A percentile compares a stretch with the other conserved stretches of the same genome.
Evolutionary conservation across 2,329 filamentous ascomycete genomes (phyloP).

Genomic region (Aureobasidium sp.): DNA sequence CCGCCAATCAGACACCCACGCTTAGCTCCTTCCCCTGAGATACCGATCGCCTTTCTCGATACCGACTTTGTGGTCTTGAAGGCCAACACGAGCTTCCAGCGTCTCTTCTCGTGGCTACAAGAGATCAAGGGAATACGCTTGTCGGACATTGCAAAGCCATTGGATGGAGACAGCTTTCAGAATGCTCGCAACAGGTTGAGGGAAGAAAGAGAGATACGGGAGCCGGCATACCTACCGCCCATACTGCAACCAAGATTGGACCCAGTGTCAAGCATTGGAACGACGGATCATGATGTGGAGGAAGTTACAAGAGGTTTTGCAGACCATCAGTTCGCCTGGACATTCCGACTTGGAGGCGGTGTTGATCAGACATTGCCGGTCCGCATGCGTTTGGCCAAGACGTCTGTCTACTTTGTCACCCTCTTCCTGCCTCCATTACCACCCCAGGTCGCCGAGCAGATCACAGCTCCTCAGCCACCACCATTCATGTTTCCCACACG

Average conservation of each 20-base stretch:
- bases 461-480: neutral
- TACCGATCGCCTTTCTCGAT: constrained; percentile 37
- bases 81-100: constrained; percentile 36
- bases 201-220: constrained; percentile 39
- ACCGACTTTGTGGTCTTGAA: constrained; percentile 41
- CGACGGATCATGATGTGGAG: constrained; percentile 36
- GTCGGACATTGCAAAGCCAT: constrained; percentile 35
- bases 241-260: constrained; percentile 38
- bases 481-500: neutral
- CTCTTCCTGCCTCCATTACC: constrained; percentile 31
- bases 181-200: constrained; percentile 37
- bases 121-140: constrained; percentile 34
- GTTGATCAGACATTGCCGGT: constrained; percentile 29
- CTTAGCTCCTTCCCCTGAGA: constrained; percentile 1
- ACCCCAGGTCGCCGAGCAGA: constrained; percentile 18
- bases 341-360: constrained; percentile 29
- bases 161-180: constrained; percentile 36
- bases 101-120: constrained; percentile 31
- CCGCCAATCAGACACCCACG: neutral
- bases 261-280: constrained; percentile 32
- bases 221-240: constrained; percentile 43
- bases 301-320: constrained; percentile 36
- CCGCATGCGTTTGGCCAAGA: constrained; percentile 34
- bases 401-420: constrained; percentile 38
- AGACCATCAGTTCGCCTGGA: constrained; percentile 34